Evolutionary conservation across 768 basidiomycete species (phyloP).

Genomic region (Boletus subparvulus): DNA sequence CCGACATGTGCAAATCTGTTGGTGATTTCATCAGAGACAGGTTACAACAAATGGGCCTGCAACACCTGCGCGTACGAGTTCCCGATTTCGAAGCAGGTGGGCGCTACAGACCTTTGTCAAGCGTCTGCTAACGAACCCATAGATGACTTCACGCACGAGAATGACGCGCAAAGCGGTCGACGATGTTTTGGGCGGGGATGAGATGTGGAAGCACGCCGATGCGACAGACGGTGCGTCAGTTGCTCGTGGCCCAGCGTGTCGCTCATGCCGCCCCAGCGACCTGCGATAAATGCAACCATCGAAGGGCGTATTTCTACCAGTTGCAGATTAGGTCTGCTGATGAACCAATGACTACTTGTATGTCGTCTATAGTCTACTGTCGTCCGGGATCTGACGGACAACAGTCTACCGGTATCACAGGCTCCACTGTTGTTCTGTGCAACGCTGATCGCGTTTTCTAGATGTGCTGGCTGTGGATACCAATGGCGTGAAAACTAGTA

Average conservation of each 20-base stretch:
- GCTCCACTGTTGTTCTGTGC: not conserved
- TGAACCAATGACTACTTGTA: slow-evolving; percentile 74
- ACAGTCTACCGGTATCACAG: slow-evolving; percentile 60
- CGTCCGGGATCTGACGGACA: slow-evolving; percentile 1
- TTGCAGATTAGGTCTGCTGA: slow-evolving; percentile 93
- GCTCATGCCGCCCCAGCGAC: slow-evolving; percentile 38
- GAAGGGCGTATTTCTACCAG: slow-evolving; percentile 91
- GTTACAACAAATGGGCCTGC: slow-evolving; percentile 91
- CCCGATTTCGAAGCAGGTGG: slow-evolving; percentile 27
- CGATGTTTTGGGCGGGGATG: slow-evolving; percentile 93
- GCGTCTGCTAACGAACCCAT: not conserved
- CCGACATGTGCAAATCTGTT: slow-evolving; percentile 91
- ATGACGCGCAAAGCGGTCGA: slow-evolving; percentile 90
- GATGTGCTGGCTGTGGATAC: slow-evolving; percentile 61
- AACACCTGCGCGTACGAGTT: slow-evolving; percentile 96
- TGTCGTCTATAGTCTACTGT: slow-evolving; percentile 5
- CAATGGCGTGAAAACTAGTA: slow-evolving; percentile 68
- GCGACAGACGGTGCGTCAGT: slow-evolving; percentile 63
- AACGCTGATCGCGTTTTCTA: slow-evolving; percentile 23
- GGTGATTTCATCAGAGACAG: slow-evolving; percentile 71
- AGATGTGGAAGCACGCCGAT: slow-evolving; percentile 93
- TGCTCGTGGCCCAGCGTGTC: not conserved
- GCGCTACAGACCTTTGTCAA: not conserved
- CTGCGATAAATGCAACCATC: slow-evolving; percentile 80
- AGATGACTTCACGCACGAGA: slow-evolving; percentile 91